These are phyloP conservation scores for Leptomonas pyrrhocoris DNA, from an alignment of 208 protist species.

Conservation along the genomic window DNA sequence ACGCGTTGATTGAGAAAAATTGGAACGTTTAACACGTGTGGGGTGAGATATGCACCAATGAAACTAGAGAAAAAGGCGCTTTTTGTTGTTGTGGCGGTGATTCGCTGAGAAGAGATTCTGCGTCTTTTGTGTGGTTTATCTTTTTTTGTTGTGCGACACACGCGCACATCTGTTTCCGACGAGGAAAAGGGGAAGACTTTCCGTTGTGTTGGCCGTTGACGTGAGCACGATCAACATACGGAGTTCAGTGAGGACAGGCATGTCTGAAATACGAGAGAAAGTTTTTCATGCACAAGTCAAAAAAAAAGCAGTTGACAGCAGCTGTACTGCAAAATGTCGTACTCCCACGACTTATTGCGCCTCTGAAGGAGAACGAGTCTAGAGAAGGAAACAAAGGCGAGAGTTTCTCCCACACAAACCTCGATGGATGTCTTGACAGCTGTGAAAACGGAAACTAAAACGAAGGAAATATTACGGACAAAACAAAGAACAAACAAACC, in stretches of 20 bases:
- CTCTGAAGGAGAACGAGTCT: not conserved
- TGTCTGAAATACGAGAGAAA: not conserved
- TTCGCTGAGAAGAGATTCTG: not conserved
- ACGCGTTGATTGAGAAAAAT: not conserved
- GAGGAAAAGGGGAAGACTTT: conserved; percentile 2
- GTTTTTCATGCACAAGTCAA: not conserved
- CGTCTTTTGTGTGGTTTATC: not conserved
- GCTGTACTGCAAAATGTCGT: conserved; percentile 8
- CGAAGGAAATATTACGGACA: conserved; percentile 9
- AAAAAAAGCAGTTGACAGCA: conserved; percentile 5
- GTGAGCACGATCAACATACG: not conserved
- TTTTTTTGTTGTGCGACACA: conserved; percentile 11
- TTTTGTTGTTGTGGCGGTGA: conserved; percentile 23
- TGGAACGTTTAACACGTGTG: conserved; percentile 3
- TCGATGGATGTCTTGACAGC: conserved; percentile 13
- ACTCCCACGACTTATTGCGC: not conserved
- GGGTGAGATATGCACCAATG: conserved; percentile 1
- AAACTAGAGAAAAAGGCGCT: conserved; percentile 6
- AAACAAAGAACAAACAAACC: conserved; percentile 4
- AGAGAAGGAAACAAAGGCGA: conserved; percentile 1
- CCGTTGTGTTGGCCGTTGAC: conserved; percentile 7
- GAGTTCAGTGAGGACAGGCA: not conserved
- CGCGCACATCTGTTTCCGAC: not conserved
- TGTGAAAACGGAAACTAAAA: conserved; percentile 14
- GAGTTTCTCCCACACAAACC: not conserved